Evolutionary conservation across 202 grass and related monocot genomes (phyloP).

Genomic region (Bolboschoenoplectus hybrid): DNA sequence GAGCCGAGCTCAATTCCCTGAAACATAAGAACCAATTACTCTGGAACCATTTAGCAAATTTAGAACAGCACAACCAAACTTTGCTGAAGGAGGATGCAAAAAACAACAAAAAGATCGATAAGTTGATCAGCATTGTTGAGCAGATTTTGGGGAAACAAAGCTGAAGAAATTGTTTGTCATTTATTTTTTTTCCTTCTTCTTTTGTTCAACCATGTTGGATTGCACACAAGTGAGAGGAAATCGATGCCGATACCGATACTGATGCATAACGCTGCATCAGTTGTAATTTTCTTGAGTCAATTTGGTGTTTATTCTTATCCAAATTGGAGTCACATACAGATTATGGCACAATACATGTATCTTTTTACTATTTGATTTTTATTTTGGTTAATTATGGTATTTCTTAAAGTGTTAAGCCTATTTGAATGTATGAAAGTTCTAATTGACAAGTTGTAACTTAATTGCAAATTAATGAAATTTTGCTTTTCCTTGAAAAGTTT

Average conservation of each 20-base stretch:
- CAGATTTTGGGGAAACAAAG: slow-evolving; percentile 15
- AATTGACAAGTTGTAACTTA: neutral
- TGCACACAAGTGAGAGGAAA: neutral
- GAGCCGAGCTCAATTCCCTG: slow-evolving; percentile 5
- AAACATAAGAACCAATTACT: slow-evolving; percentile 4
- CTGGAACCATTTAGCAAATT: slow-evolving; percentile 23
- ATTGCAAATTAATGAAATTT: neutral
- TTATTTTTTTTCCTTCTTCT: neutral
- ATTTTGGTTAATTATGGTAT: neutral
- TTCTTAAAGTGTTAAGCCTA: neutral
- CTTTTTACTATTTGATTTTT: neutral
- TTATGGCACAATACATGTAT: neutral
- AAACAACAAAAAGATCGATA: slow-evolving; percentile 27
- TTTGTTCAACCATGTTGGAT: neutral
- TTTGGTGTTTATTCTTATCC: neutral
- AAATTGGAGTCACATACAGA: neutral
- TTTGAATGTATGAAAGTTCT: neutral
- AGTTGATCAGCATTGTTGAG: slow-evolving; percentile 15
- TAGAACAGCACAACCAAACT: slow-evolving; percentile 27
- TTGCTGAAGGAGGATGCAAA: slow-evolving; percentile 26
- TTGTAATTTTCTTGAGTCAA: neutral
- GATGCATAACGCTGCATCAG: neutral
- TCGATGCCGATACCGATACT: neutral
- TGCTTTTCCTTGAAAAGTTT: neutral
- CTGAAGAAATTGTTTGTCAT: neutral